Evolutionary conservation across 2,329 filamentous ascomycete species (phyloP).

Genomic region (Diaporthe amygdali): DNA sequence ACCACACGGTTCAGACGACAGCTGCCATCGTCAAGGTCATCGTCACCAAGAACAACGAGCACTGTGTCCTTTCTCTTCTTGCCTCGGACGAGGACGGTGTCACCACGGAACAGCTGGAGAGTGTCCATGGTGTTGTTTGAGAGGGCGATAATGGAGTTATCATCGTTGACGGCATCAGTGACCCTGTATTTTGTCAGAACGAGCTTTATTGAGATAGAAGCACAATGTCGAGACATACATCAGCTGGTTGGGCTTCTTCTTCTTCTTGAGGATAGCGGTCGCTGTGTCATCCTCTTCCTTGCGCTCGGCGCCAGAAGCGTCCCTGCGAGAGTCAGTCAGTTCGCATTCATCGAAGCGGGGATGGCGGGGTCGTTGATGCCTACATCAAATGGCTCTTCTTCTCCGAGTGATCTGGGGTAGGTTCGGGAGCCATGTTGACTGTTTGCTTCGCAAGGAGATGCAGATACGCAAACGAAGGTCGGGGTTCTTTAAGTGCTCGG

Average conservation of each 20-base stretch:
- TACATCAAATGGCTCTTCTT: conserved; percentile 88
- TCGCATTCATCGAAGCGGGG: neutral
- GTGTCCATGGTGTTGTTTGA: conserved; percentile 99
- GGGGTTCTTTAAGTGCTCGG: conserved; percentile 10
- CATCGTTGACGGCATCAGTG: conserved; percentile 97
- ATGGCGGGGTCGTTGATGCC: conserved; percentile 39
- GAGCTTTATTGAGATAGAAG: neutral
- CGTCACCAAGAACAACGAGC: conserved; percentile 94
- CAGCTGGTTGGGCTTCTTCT: conserved; percentile 99
- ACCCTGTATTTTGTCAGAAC: conserved; percentile 64
- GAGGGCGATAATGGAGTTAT: conserved; percentile 98
- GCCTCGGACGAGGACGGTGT: conserved; percentile 96
- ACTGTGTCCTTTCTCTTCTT: conserved; percentile 99
- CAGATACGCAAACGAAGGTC: conserved; percentile 14
- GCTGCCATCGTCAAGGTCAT: conserved; percentile 96
- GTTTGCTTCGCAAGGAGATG: conserved; percentile 24
- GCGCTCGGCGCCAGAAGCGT: conserved; percentile 86
- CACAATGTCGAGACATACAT: conserved; percentile 64
- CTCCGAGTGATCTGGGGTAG: conserved; percentile 56
- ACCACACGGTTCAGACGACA: conserved; percentile 98
- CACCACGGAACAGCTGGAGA: conserved; percentile 96
- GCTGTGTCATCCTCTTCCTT: conserved; percentile 91
- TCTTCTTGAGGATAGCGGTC: conserved; percentile 98
- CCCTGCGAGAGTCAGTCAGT: conserved; percentile 55
- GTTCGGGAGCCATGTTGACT: conserved; percentile 73